Percentiles rank a stretch among this genome's conserved stretches.
phyloP scores from a whole-genome alignment of 257 asterid genomes.

The Solanum phureja region DNA sequence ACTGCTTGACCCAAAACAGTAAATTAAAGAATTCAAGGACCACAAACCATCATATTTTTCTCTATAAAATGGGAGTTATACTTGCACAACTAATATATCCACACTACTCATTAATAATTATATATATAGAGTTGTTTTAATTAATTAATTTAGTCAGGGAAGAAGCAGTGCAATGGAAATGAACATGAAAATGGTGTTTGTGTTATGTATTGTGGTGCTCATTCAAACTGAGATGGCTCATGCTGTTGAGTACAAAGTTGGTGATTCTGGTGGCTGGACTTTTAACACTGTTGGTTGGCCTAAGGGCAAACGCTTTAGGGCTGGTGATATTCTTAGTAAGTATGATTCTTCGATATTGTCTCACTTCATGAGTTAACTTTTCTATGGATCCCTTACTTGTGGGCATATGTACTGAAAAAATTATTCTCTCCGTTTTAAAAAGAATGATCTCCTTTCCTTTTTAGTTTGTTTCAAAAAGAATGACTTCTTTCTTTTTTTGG shows the following conservation, averaged over 20 bases:
- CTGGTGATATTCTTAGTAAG: slow-evolving; percentile 53
- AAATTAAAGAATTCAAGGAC: neutral
- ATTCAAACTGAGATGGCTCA: slow-evolving; percentile 9
- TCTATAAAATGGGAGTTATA: neutral
- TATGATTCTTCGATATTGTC: neutral
- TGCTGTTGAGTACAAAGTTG: slow-evolving; percentile 32
- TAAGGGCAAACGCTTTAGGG: slow-evolving; percentile 30
- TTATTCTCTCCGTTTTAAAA: too few species aligned
- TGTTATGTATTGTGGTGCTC: slow-evolving; percentile 13
- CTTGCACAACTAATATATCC: neutral
- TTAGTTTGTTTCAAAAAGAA: too few species aligned
- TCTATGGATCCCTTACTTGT: neutral
- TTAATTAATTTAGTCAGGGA: slow-evolving; percentile 16
- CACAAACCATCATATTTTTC: neutral
- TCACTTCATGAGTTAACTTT: neutral
- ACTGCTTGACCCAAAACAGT: neutral
- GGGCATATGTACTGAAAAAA: too few species aligned
- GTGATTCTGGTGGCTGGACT: slow-evolving; percentile 42
- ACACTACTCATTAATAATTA: neutral
- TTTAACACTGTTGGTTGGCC: slow-evolving; percentile 38
- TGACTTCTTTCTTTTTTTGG: too few species aligned
- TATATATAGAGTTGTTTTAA: neutral
- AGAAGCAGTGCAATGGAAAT: slow-evolving; percentile 31
- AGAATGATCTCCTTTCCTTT: too few species aligned
- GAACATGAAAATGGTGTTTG: neutral